Base-by-base conservation (phyloP, 805 yeast genomes). In the Phaffomyces opuntiae region DNA sequence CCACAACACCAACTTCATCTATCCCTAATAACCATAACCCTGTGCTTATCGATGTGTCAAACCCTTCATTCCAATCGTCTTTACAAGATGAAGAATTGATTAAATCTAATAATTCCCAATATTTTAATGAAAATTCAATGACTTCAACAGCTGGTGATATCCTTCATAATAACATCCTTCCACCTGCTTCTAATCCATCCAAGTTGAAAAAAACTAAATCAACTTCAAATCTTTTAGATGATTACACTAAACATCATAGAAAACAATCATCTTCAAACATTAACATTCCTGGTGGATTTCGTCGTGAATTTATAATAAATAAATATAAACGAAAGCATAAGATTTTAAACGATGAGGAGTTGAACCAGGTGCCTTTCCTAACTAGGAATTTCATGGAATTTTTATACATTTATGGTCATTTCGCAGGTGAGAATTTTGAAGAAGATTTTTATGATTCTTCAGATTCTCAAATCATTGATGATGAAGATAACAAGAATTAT, bases 381-480 rank as follows among this genome's bases (percentile, higher is more conserved):
- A 80, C 95, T 1, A 74, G 78, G 48, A 86, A 85, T 61, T 86
- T 86, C 52, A 69, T 85, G 53, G 93, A 86, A 61, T 86, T 86
- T 57, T 67, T 86, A 39, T 80, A 85, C 51, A 72, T 86, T 8
- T 86, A 86, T 62, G 95, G 95, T 7, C 91, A 86, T 67, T 86
- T 86, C 64, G 93, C 93, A 3, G 95, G 95, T 59, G 93, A 85
- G 63, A 78, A 81, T 36, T 72, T 85, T 44, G 91, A 83, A 55
- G 89, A 80, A 17, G 79, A 71, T 40, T 78, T 72, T 39, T 68
- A 55, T 36, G 56, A 49, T 11, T 48, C 52, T 19, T 33, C 36
- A 33, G 31, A 29, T 9, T 33, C 36, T 33, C 53, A 53, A 12
- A 54, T 51, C 14, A 41, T 57, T 49, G 59, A 62, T 36, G 69